These are phyloP conservation scores for Friedmanniomyces simplex DNA, from an alignment of 495 filamentous ascomycete genomes.

Conservation along the genomic window DNA sequence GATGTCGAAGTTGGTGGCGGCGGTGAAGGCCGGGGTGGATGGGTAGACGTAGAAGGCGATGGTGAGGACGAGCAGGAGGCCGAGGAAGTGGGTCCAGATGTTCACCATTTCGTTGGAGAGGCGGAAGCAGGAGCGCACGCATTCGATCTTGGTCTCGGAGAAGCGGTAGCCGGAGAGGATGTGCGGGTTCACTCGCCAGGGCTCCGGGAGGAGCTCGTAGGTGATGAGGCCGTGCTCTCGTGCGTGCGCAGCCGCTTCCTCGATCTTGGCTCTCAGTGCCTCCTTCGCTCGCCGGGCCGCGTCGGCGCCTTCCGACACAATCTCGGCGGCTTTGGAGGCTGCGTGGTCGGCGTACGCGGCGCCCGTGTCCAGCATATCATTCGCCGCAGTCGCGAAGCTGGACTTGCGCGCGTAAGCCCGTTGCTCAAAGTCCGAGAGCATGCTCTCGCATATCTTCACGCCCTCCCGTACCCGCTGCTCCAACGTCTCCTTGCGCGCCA, in stretches of 20 bases:
- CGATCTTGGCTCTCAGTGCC: conserved; percentile 65
- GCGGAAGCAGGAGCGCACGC: conserved; percentile 66
- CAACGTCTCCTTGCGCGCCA: conserved; percentile 74
- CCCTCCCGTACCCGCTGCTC: conserved; percentile 84
- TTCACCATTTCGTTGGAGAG: conserved; percentile 92
- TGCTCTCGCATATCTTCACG: conserved; percentile 72
- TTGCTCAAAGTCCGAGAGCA: conserved; percentile 72
- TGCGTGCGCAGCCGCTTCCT: conserved; percentile 66
- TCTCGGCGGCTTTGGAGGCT: conserved; percentile 61
- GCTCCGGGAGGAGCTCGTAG: conserved; percentile 81
- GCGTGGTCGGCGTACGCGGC: conserved; percentile 64
- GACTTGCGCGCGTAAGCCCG: conserved; percentile 60
- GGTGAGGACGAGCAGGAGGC: conserved; percentile 72
- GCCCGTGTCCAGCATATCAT: conserved; percentile 56
- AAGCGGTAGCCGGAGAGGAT: conserved; percentile 90
- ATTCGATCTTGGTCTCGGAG: conserved; percentile 74
- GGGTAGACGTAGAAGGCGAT: conserved; percentile 98
- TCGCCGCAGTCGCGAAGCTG: conserved; percentile 32
- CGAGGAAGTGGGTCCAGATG: conserved; percentile 92
- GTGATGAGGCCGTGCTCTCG: conserved; percentile 71
- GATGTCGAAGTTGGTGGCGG: conserved; percentile 78
- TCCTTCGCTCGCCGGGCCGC: conserved; percentile 67
- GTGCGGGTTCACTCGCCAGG: conserved; percentile 92
- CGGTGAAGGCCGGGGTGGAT: conserved; percentile 66
- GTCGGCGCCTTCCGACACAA: conserved; percentile 78